Conservation (phyloP, 2,329 filamentous ascomycete species). For the Fusarium incarnatum region DNA sequence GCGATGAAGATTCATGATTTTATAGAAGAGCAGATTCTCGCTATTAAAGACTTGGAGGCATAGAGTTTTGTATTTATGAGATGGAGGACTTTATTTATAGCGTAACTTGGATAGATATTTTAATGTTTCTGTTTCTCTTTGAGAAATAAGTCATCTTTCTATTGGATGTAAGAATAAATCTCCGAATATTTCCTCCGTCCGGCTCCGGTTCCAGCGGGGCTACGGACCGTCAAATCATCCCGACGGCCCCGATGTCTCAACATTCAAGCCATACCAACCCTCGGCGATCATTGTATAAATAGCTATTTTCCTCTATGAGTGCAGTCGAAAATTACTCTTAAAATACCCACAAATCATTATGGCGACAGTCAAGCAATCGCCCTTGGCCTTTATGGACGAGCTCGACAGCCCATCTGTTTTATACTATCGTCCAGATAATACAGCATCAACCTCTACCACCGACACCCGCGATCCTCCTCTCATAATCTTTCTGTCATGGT, state of each 20-base stretch:
- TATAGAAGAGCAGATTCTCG: slow-evolving; percentile 42
- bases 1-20: slow-evolving; percentile 42
- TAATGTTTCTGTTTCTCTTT: background rate
- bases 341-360: slow-evolving; percentile 30
- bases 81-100: background rate
- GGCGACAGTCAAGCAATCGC: slow-evolving; percentile 41
- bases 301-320: background rate
- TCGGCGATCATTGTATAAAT: background rate
- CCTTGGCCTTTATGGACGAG: slow-evolving; percentile 53
- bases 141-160: background rate
- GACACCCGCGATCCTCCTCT: slow-evolving; percentile 55
- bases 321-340: too few relatives aligned
- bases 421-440: slow-evolving; percentile 44
- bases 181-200: slow-evolving; percentile 24
- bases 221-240: slow-evolving; percentile 26
- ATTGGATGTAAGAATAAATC: background rate
- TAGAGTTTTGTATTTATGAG: background rate
- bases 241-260: slow-evolving; percentile 12
- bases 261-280: background rate
- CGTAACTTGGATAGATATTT: background rate
- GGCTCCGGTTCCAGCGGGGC: slow-evolving; percentile 31
- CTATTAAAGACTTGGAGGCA: background rate
- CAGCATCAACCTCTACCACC: background rate
- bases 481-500: slow-evolving; percentile 63
- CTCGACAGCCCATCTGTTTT: slow-evolving; percentile 53